phyloP scores from a whole-genome alignment of 805 yeast species.

The Pichia ethanolica region DNA sequence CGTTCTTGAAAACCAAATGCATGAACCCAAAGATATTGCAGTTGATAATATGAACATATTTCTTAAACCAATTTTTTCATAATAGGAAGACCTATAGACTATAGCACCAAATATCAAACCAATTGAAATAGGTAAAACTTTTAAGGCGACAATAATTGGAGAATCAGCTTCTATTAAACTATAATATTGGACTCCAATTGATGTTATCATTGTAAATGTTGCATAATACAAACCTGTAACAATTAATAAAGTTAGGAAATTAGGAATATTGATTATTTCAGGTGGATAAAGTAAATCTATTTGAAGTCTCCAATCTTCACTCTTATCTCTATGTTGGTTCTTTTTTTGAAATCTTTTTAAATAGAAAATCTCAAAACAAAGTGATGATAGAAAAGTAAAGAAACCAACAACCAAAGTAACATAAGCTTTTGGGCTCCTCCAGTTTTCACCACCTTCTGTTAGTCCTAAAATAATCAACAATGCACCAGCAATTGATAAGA shows the following conservation, averaged over 20 bases:
- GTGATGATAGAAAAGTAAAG: slow-evolving; percentile 21
- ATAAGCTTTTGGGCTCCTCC: slow-evolving; percentile 36
- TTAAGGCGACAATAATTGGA: slow-evolving; percentile 31
- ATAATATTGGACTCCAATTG: slow-evolving; percentile 13
- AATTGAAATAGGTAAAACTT: slow-evolving; percentile 28
- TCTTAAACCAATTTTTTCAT: slow-evolving; percentile 18
- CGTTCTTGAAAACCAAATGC: slow-evolving; percentile 17
- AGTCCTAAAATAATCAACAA: slow-evolving; percentile 36
- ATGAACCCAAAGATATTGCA: slow-evolving; percentile 8
- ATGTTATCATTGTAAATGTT: slow-evolving; percentile 5
- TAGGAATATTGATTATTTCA: slow-evolving; percentile 15
- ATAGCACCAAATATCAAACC: slow-evolving; percentile 26
- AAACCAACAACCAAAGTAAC: slow-evolving; percentile 35
- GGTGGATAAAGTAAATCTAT: slow-evolving; percentile 18
- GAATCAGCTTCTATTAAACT: slow-evolving; percentile 26
- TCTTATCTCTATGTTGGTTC: not conserved
- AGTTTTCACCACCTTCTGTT: slow-evolving; percentile 38
- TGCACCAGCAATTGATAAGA: slow-evolving; percentile 28
- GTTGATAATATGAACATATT: slow-evolving; percentile 12
- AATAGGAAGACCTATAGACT: slow-evolving; percentile 12
- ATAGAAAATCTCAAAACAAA: slow-evolving; percentile 28
- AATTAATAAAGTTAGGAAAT: slow-evolving; percentile 14
- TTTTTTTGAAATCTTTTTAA: slow-evolving; percentile 11
- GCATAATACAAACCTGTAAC: slow-evolving; percentile 8
- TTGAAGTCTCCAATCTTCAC: not conserved